Base-by-base conservation (phyloP, 768 basidiomycete genomes). In the Tulasnella sp. region DNA sequence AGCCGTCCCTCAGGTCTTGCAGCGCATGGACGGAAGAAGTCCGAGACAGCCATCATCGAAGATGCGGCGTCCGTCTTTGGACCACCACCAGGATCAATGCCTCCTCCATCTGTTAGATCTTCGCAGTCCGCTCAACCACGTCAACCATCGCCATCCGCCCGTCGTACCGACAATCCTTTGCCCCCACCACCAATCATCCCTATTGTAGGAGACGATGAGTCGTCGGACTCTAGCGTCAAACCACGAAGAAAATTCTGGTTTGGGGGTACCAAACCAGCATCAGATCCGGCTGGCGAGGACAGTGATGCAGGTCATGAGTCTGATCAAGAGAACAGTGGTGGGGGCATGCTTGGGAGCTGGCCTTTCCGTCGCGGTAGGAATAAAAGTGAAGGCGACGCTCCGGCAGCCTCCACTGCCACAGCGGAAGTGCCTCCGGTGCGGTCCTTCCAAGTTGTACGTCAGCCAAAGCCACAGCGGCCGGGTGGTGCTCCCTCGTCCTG, bases 31-130 rank as follows among this genome's bases (percentile, higher is more conserved):
- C 89, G 93, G 67, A 93, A 90, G 25, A 89, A 90, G 84, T 94
- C 93, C 39, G 93, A 95, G 81, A 91, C 90, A 2, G 93, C 93
- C 1, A 88, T 95, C 77, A 89, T 95, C n/a, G 92, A 94, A 76
- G 86, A 91, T 36, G 31, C 58, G 78, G 87, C 86, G 6, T 83
- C 58, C 83, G 69, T 82, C 82, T 78, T 79, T 77, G 38, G 72
- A 36, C 45, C 37, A 34, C 36, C 58, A 52, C 25, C 76, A 1
- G 64, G 49, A 36, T 4, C 39, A 39, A 25, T 76, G 4, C 38
- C 72, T 31, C 15, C 31, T 12, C 76, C 72, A 34, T n/a, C 37
- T 17, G 22, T 29, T 38, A 25, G 37, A n/a, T 12, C 73, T 64
- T 40, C 75, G 7, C 58, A 64, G 31, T 8, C 58, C 25, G 19